These are phyloP conservation scores for Xylaria grammica DNA, from an alignment of 495 filamentous ascomycete species.

Conservation along the genomic window DNA sequence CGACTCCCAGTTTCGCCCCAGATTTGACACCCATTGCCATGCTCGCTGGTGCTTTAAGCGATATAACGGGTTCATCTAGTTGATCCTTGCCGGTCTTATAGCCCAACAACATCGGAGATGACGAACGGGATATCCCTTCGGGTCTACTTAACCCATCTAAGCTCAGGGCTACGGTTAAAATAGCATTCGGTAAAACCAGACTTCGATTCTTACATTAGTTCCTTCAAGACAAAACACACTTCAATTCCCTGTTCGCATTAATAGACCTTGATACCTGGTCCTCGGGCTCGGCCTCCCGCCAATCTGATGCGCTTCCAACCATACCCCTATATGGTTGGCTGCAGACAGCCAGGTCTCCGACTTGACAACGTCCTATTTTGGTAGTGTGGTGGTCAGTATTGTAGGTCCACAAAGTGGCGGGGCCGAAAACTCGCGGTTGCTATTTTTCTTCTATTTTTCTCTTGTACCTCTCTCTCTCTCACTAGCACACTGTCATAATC, in stretches of 20 bases:
- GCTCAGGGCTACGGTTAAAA: constrained; percentile 15
- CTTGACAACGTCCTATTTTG: too few relatives aligned
- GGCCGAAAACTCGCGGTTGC: too few relatives aligned
- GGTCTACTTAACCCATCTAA: not conserved
- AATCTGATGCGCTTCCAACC: too few relatives aligned
- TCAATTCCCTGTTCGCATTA: constrained; percentile 40
- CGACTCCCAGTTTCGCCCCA: not conserved
- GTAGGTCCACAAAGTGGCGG: too few relatives aligned
- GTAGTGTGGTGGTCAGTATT: too few relatives aligned
- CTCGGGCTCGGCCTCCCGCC: too few relatives aligned
- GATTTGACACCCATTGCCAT: not conserved
- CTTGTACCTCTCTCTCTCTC: too few relatives aligned
- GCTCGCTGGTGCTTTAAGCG: not conserved
- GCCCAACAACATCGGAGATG: not conserved
- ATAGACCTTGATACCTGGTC: too few relatives aligned
- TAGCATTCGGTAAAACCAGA: constrained; percentile 45
- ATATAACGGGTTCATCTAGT: not conserved
- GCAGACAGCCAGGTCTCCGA: too few relatives aligned
- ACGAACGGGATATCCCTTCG: not conserved
- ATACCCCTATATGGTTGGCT: too few relatives aligned
- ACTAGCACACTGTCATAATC: too few relatives aligned
- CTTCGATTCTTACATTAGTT: constrained; percentile 50
- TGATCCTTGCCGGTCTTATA: not conserved
- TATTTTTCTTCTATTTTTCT: too few relatives aligned
- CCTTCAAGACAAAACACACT: constrained; percentile 38